Evolutionary conservation across 2,329 filamentous ascomycete species (phyloP).

Genomic region (Colletotrichum ledebouriae): DNA sequence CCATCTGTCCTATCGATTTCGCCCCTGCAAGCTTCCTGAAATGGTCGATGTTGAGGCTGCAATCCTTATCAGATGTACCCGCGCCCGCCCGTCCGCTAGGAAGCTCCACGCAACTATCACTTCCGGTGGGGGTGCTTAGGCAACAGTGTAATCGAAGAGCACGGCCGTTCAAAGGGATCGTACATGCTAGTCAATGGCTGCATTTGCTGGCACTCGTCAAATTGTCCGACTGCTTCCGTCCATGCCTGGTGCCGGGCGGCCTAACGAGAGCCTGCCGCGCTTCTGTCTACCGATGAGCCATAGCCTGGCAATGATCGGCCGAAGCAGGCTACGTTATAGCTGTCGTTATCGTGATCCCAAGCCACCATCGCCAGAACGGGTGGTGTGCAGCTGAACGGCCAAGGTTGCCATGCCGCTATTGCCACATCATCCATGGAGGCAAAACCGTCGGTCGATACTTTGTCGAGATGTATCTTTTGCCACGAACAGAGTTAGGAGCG

Average conservation of each 20-base stretch:
- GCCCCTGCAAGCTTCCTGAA: slow-evolving; percentile 1
- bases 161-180: slow-evolving; percentile 2
- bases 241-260: slow-evolving; percentile 25
- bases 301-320: slow-evolving; percentile 23
- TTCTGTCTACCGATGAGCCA: slow-evolving; percentile 27
- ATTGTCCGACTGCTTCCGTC: slow-evolving; percentile 32
- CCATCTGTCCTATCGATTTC: slow-evolving; percentile 15
- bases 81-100: background rate
- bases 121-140: slow-evolving; percentile 7
- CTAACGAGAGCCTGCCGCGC: slow-evolving; percentile 33
- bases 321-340: slow-evolving; percentile 9
- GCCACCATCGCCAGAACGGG: slow-evolving; percentile 13
- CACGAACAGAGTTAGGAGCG: background rate
- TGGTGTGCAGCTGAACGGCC: slow-evolving; percentile 23
- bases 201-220: slow-evolving; percentile 13
- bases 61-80: slow-evolving; percentile 13
- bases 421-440: background rate
- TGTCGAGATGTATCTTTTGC: slow-evolving; percentile 25
- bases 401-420: slow-evolving; percentile 9
- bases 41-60: slow-evolving; percentile 17
- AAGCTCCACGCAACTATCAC: slow-evolving; percentile 10
- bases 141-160: slow-evolving; percentile 1
- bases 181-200: slow-evolving; percentile 3
- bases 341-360: slow-evolving; percentile 28
- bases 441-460: slow-evolving; percentile 18